phyloP scores from a whole-genome alignment of 208 protist genomes.

The Acanthamoeba sp. region DNA sequence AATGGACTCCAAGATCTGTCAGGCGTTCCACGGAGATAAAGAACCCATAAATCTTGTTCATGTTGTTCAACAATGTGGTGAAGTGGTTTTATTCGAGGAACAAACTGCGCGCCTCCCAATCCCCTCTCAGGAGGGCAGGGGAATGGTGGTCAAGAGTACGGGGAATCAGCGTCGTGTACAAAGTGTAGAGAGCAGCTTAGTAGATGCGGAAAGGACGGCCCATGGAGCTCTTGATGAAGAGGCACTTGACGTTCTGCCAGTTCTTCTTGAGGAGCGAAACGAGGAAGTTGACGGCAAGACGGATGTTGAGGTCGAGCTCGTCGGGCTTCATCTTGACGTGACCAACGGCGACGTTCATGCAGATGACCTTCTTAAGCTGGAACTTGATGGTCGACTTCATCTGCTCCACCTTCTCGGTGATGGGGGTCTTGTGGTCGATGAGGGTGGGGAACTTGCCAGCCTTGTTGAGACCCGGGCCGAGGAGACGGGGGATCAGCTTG shows the following conservation, averaged over 20 bases:
- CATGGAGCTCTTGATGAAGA: conserved; percentile 99
- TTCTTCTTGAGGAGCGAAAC: conserved; percentile 99
- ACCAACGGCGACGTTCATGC: conserved; percentile 98
- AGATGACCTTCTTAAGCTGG: conserved; percentile 99
- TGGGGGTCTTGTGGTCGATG: conserved; percentile 94
- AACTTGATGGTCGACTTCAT: conserved; percentile 98
- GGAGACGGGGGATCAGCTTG: conserved; percentile 96
- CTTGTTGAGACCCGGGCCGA: conserved; percentile 99
- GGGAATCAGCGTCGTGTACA: conserved; percentile 7
- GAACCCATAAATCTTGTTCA: too few species aligned
- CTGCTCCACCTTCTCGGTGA: conserved; percentile 96
- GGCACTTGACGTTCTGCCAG: conserved; percentile 99
- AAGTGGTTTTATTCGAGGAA: conserved; percentile 21
- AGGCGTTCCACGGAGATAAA: too few species aligned
- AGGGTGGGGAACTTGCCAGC: conserved; percentile 99
- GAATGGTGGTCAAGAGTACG: conserved; percentile 62
- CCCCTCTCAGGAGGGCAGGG: background rate
- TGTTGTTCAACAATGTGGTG: background rate
- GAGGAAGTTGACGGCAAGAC: conserved; percentile 98
- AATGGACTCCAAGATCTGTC: background rate
- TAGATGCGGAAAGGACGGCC: conserved; percentile 98
- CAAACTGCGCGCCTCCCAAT: conserved; percentile 53
- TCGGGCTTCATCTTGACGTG: conserved; percentile 97
- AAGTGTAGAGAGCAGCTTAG: conserved; percentile 86
- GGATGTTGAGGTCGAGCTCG: conserved; percentile 96